phyloP scores from a whole-genome alignment of 2,329 filamentous ascomycete species.

The Nannizziopsis barbatae region DNA sequence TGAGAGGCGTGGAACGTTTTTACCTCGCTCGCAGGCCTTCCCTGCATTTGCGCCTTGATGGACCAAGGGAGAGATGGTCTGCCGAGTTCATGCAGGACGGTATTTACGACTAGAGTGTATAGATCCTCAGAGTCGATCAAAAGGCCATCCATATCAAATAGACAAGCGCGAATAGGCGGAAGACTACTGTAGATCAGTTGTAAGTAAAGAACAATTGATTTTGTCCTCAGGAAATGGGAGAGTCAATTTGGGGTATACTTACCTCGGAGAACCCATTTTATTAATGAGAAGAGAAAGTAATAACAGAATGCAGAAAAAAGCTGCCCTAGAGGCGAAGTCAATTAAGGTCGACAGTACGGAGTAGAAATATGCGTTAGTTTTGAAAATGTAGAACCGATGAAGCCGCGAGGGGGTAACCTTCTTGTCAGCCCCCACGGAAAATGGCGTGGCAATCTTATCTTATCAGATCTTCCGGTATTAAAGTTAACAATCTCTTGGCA shows the following conservation, averaged over 20 bases:
- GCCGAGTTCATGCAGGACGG: slow-evolving; percentile 63
- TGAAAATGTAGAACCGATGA: neutral
- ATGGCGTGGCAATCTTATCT: neutral
- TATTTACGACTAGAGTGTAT: slow-evolving; percentile 76
- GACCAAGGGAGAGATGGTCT: slow-evolving; percentile 74
- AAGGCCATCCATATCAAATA: slow-evolving; percentile 98
- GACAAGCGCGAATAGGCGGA: slow-evolving; percentile 72
- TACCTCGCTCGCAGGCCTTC: slow-evolving; percentile 49
- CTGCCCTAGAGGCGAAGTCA: too few relatives aligned
- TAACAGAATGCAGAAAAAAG: neutral
- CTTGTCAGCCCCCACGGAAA: neutral
- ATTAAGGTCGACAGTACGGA: too few relatives aligned
- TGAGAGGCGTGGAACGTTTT: neutral
- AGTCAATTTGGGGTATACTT: neutral
- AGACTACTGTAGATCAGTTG: slow-evolving; percentile 42
- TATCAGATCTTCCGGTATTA: too few relatives aligned
- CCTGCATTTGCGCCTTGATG: slow-evolving; percentile 80
- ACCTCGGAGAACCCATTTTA: slow-evolving; percentile 6
- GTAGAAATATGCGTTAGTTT: neutral
- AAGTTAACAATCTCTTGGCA: neutral
- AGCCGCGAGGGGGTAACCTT: neutral
- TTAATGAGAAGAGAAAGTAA: neutral
- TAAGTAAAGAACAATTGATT: neutral
- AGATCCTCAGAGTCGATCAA: slow-evolving; percentile 86
- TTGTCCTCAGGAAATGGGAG: too few relatives aligned